A percentile compares a stretch with the other conserved stretches of the same genome.
These are phyloP conservation scores for Xylariaceae sp. DNA, from an alignment of 2,329 filamentous ascomycete species.

Conservation along the genomic window DNA sequence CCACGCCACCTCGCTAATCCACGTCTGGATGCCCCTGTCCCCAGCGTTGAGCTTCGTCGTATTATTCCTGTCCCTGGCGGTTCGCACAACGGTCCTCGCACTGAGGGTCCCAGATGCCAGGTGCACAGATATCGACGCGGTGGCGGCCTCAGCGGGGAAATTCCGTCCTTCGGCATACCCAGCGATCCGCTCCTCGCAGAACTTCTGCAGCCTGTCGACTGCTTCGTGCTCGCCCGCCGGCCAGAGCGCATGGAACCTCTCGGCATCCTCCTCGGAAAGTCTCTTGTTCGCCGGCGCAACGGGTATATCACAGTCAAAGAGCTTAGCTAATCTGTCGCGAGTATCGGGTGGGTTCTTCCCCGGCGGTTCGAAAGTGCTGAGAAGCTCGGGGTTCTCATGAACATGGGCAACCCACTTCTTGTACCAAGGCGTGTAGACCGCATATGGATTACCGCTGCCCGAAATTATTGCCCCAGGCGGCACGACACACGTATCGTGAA, in stretches of 20 bases:
- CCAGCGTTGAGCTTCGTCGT: constrained; percentile 64
- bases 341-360: constrained; percentile 48
- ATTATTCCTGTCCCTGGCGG: constrained; percentile 43
- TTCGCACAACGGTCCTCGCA: constrained; percentile 67
- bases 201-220: constrained; percentile 57
- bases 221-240: constrained; percentile 75
- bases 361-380: constrained; percentile 59
- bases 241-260: constrained; percentile 58
- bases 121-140: constrained; percentile 68
- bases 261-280: constrained; percentile 55
- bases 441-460: constrained; percentile 71
- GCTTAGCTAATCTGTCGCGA: constrained; percentile 31
- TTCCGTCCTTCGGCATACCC: constrained; percentile 64
- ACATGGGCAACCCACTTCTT: constrained; percentile 70
- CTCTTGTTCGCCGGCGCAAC: constrained; percentile 59
- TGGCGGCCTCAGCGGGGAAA: constrained; percentile 57
- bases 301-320: constrained; percentile 59
- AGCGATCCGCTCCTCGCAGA: constrained; percentile 60
- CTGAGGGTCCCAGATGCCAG: constrained; percentile 61
- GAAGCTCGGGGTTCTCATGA: constrained; percentile 62
- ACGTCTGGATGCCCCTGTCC: constrained; percentile 60
- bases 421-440: constrained; percentile 82
- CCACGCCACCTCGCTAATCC: constrained; percentile 84
- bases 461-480: constrained; percentile 64
- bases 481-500: constrained; percentile 81